These are phyloP conservation scores for Fennellomyces sp. DNA, from an alignment of 371 early-diverging fungal species.

Conservation along the genomic window DNA sequence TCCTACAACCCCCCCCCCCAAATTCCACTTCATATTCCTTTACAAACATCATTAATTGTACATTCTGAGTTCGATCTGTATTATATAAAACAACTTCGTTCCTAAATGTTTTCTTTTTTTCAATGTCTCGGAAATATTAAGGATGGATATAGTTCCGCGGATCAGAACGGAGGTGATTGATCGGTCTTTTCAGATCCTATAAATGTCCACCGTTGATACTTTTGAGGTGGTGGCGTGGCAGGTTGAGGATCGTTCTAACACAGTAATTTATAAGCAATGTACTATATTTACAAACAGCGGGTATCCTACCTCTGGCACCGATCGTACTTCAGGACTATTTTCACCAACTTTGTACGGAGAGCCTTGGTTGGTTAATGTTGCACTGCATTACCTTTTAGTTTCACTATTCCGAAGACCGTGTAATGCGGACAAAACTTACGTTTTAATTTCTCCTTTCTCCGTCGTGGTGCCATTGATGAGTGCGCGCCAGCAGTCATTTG, in stretches of 20 bases:
- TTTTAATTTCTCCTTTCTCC: neutral
- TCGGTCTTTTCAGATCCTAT: neutral
- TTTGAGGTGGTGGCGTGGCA: neutral
- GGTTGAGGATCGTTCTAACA: neutral
- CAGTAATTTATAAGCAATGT: too few relatives aligned
- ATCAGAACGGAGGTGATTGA: neutral
- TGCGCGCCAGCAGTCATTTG: conserved; percentile 5
- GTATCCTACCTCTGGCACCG: conserved; percentile 7
- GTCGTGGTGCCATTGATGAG: conserved; percentile 9
- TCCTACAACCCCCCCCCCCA: neutral
- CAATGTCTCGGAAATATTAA: neutral
- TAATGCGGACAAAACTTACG: neutral
- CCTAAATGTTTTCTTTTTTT: neutral
- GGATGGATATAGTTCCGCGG: neutral
- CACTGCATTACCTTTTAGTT: neutral
- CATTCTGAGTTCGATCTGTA: conserved; percentile 3
- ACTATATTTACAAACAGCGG: too few relatives aligned
- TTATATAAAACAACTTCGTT: neutral
- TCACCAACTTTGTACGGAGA: conserved; percentile 3
- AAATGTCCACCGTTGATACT: neutral
- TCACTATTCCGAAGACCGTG: neutral
- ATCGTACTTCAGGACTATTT: neutral
- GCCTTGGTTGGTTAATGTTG: neutral
- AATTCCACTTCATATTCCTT: neutral
- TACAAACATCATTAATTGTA: neutral